phyloP scores from a whole-genome alignment of 2,329 filamentous ascomycete species.

The Fusarium hostae region DNA sequence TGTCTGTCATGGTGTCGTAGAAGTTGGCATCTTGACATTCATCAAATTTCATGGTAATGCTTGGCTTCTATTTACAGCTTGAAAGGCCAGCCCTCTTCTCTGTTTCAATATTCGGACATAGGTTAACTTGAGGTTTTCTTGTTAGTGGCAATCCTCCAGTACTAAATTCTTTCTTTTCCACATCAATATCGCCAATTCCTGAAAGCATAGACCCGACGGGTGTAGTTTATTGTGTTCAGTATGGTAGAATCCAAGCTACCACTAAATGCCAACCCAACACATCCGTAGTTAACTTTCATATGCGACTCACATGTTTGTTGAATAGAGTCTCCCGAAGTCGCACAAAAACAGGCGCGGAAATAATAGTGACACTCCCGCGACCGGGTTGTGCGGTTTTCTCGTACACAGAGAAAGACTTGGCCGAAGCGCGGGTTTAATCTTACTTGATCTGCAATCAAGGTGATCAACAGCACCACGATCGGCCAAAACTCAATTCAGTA shows the following conservation, averaged over 20 bases:
- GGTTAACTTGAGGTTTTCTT: neutral
- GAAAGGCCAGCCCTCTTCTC: neutral
- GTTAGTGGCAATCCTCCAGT: neutral
- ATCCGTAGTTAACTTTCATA: neutral
- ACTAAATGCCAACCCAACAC: neutral
- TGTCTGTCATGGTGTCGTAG: neutral
- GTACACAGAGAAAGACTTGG: neutral
- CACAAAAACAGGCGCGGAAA: neutral
- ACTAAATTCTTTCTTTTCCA: neutral
- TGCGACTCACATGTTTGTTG: neutral
- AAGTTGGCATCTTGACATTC: neutral
- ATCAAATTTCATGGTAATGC: neutral
- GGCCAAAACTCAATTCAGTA: neutral
- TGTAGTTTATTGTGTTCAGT: neutral
- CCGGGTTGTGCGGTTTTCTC: neutral
- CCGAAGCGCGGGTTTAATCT: neutral
- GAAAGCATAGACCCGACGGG: neutral
- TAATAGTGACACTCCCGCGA: neutral
- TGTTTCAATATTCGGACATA: neutral
- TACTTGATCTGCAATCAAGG: constrained; percentile 10
- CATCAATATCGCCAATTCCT: neutral
- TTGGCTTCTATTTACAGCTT: neutral
- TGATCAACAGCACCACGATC: constrained; percentile 12
- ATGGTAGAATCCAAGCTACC: neutral
- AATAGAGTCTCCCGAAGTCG: neutral